These are phyloP conservation scores for Penicillium decumbens DNA, from an alignment of 2,329 filamentous ascomycete species.

Conservation along the genomic window DNA sequence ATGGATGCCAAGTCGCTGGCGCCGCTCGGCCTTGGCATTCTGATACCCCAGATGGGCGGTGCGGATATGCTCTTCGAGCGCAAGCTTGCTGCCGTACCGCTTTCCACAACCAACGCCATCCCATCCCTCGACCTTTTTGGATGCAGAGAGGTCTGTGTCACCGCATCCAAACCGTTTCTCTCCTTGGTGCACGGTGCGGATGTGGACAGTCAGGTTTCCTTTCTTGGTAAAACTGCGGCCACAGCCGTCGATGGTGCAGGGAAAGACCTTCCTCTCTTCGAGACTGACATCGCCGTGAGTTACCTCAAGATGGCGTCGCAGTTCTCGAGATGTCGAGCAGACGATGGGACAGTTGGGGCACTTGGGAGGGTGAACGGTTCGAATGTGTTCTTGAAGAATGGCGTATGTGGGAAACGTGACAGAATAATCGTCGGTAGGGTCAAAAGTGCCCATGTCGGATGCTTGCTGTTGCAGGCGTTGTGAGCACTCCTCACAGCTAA, in stretches of 20 bases:
- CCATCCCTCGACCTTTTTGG: slow-evolving; percentile 61
- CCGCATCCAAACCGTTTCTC: slow-evolving; percentile 73
- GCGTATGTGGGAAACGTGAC: slow-evolving; percentile 67
- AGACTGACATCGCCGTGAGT: slow-evolving; percentile 60
- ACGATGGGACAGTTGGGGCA: slow-evolving; percentile 70
- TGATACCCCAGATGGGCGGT: slow-evolving; percentile 69
- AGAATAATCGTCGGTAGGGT: slow-evolving; percentile 21
- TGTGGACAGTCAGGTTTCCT: slow-evolving; percentile 76
- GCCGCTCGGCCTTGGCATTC: slow-evolving; percentile 40
- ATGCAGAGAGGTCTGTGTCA: slow-evolving; percentile 55
- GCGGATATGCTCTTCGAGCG: slow-evolving; percentile 77
- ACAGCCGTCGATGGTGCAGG: slow-evolving; percentile 66
- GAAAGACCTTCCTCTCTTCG: slow-evolving; percentile 60
- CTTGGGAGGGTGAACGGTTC: slow-evolving; percentile 63
- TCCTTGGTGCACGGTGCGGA: slow-evolving; percentile 71
- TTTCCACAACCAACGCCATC: slow-evolving; percentile 66
- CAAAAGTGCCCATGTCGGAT: slow-evolving; percentile 24
- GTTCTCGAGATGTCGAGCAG: slow-evolving; percentile 61
- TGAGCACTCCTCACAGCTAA: slow-evolving; percentile 72
- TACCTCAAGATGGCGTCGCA: slow-evolving; percentile 74
- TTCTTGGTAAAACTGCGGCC: slow-evolving; percentile 72
- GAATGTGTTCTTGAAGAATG: slow-evolving; percentile 69
- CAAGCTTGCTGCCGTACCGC: slow-evolving; percentile 70
- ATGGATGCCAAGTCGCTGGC: slow-evolving; percentile 32
- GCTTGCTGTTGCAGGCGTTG: slow-evolving; percentile 38